A percentile compares a stretch with the other conserved stretches of the same genome.
Conservation (phyloP, 2,329 filamentous ascomycete genomes). For the Triangularia setosa region DNA sequence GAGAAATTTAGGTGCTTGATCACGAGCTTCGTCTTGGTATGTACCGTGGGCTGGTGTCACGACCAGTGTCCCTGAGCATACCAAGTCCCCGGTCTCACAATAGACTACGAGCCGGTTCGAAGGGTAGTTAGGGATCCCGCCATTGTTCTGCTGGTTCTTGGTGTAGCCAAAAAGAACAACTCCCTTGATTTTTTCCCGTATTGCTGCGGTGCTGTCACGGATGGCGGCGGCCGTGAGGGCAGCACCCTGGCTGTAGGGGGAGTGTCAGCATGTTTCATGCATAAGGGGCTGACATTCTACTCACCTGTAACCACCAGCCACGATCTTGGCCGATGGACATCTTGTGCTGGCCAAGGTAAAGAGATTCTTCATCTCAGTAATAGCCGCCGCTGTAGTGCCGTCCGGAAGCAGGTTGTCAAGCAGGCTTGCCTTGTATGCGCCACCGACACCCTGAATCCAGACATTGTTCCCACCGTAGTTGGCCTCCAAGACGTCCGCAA, state of each 20-base stretch:
- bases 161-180: slow-evolving; percentile 35
- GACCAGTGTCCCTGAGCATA: slow-evolving; percentile 32
- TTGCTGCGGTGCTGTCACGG: slow-evolving; percentile 28
- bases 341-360: slow-evolving; percentile 39
- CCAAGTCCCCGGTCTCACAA: slow-evolving; percentile 33
- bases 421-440: slow-evolving; percentile 30
- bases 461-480: slow-evolving; percentile 28
- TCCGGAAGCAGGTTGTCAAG: slow-evolving; percentile 19
- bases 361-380: slow-evolving; percentile 38
- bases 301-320: slow-evolving; percentile 38
- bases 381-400: slow-evolving; percentile 29
- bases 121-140: slow-evolving; percentile 37
- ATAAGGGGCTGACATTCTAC: background rate
- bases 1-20: slow-evolving; percentile 11
- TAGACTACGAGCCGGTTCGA: slow-evolving; percentile 33
- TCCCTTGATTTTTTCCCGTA: slow-evolving; percentile 34
- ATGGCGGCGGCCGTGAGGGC: slow-evolving; percentile 41
- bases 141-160: slow-evolving; percentile 40
- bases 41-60: slow-evolving; percentile 34
- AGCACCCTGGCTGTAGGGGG: slow-evolving; percentile 36
- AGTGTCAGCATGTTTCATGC: background rate
- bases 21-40: slow-evolving; percentile 9
- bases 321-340: slow-evolving; percentile 38
- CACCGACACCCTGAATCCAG: slow-evolving; percentile 43
- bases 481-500: slow-evolving; percentile 30